These are phyloP conservation scores for Monoraphidium neglectum DNA, from an alignment of 139 green algal species.

Conservation along the genomic window DNA sequence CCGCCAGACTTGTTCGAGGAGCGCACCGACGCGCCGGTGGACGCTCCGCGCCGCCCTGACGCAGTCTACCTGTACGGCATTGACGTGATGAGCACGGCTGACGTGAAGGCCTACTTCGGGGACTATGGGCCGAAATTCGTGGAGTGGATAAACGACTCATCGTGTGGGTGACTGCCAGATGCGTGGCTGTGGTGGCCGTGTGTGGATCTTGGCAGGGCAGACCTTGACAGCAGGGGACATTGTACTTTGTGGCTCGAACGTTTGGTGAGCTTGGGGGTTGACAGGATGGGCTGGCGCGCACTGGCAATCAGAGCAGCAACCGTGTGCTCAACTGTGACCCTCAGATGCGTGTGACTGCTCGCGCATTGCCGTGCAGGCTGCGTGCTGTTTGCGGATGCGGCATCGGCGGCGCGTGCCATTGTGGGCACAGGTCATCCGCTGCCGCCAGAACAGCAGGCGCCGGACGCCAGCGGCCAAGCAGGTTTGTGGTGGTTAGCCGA, in stretches of 20 bases:
- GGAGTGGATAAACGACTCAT: conserved; percentile 91
- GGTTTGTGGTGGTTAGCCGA: conserved; percentile 4
- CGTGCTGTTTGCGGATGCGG: conserved; percentile 70
- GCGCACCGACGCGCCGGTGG: conserved; percentile 46
- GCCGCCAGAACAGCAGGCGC: conserved; percentile 46
- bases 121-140: conserved; percentile 79
- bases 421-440: conserved; percentile 60
- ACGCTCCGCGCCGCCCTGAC: conserved; percentile 38
- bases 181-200: background rate
- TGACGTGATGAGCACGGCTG: conserved; percentile 78
- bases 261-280: background rate
- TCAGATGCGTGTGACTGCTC: background rate
- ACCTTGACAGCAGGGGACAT: background rate
- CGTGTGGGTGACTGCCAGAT: conserved; percentile 44
- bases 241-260: background rate
- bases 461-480: conserved; percentile 35
- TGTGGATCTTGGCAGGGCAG: background rate
- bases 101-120: conserved; percentile 60
- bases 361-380: conserved; percentile 49
- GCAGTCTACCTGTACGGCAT: conserved; percentile 87
- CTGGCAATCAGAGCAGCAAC: background rate
- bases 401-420: conserved; percentile 66
- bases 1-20: conserved; percentile 56
- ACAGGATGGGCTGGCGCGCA: background rate
- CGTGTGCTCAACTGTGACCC: background rate